Conservation (phyloP, 169 alveolate species). For the Plasmodium coatneyi region DNA sequence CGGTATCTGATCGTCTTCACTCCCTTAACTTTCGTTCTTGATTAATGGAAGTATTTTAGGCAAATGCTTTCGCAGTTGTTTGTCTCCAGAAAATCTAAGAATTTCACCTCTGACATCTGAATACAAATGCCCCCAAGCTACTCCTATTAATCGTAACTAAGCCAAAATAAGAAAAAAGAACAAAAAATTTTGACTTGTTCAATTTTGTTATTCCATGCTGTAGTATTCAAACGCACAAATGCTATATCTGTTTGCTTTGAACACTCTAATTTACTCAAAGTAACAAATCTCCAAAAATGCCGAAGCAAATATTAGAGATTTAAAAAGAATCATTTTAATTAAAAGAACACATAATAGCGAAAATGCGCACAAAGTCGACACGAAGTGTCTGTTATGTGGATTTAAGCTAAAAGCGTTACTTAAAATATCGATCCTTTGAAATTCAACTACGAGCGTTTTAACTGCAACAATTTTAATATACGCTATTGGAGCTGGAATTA, state of each 20-base stretch:
- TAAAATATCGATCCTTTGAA: slow-evolving; percentile 18
- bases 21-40: slow-evolving; percentile 94
- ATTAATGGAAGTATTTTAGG: slow-evolving; percentile 92
- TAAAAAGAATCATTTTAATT: slow-evolving; percentile 34
- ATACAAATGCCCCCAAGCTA: slow-evolving; percentile 94
- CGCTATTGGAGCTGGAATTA: slow-evolving; percentile 95
- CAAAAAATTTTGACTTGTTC: slow-evolving; percentile 82
- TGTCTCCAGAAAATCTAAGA: slow-evolving; percentile 92
- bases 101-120: slow-evolving; percentile 94
- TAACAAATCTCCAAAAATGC: slow-evolving; percentile 39
- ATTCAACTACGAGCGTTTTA: slow-evolving; percentile 91
- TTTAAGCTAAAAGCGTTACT: background rate
- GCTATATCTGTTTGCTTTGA: slow-evolving; percentile 90
- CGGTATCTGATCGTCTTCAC: slow-evolving; percentile 95
- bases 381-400: background rate
- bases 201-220: slow-evolving; percentile 84
- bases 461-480: slow-evolving; percentile 93
- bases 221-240: slow-evolving; percentile 80
- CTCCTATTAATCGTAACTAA: slow-evolving; percentile 90
- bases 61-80: slow-evolving; percentile 94
- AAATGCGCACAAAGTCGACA: background rate
- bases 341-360: background rate
- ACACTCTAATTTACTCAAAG: slow-evolving; percentile 92
- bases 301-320: background rate
- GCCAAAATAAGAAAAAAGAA: slow-evolving; percentile 77